Evolutionary conservation across 1,284 basidiomycete genomes (phyloP), one percentile per base, ranked within the genome.

Genomic region (Ceratorhiza oryzae-sativae): DNA sequence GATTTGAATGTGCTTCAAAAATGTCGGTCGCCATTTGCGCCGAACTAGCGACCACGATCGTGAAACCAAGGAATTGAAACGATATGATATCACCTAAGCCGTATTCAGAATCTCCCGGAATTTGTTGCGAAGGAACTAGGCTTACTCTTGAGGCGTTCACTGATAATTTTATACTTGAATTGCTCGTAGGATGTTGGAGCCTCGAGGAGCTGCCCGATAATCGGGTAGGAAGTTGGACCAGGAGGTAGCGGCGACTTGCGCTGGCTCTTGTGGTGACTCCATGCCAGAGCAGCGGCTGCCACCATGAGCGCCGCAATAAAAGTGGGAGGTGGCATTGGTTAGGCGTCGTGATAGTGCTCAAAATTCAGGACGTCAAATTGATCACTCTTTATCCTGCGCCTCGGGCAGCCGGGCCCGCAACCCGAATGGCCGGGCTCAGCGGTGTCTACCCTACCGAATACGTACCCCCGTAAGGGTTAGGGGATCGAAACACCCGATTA

Each of bases 21-120:
- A 58, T 13, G 9, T 58, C 55, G n/a, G 8, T 34, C 9, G 34
- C 55, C 5, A 10, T 4, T n/a, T 58, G 55, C 18, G 55, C 13
- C 2, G 55, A 32, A 10, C 34, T 13, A 34, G 36, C 4, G 9
- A 34, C 55, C 2, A 58, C 20, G 8, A 58, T 39, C 4, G 55
- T 58, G 5, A 36, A 36, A 9, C 55, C 55, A 10, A 58, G 34
- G 32, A 58, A 58, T 10, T 34, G 27, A 36, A 58, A 32, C 18
- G 27, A 58, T 58, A 58, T 58, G 2, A 58, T 58, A n/a, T 58
- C 55, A n/a, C 30, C 55, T 58, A 34, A 20, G 13, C 6, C 27
- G 6, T 10, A 25, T 6, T 53, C 23, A 53, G 20, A 32, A 5
- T 53, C n/a, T n/a, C n/a, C n/a, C n/a, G 25, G n/a, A 32, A 53